phyloP scores from a whole-genome alignment of 1,139 yeast genomes.

The Barnettozyma hawaiiensis region DNA sequence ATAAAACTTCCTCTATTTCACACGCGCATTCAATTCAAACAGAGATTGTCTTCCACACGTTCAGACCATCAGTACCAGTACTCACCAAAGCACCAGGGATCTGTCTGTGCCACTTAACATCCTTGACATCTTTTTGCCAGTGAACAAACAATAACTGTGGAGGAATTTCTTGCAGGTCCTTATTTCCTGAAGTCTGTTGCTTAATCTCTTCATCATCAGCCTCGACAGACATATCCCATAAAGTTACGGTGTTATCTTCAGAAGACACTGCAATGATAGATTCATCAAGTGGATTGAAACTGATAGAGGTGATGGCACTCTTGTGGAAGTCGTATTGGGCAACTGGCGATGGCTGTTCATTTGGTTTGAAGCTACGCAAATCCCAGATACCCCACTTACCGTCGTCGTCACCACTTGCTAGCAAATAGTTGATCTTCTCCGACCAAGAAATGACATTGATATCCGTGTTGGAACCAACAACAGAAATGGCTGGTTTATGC shows the following conservation, averaged over 20 bases:
- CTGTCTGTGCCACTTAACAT: slow-evolving; percentile 96
- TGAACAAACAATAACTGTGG: slow-evolving; percentile 95
- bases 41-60: slow-evolving; percentile 94
- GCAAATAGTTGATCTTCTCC: slow-evolving; percentile 72
- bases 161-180: slow-evolving; percentile 86
- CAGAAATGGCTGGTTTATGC: slow-evolving; percentile 85
- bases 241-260: slow-evolving; percentile 92
- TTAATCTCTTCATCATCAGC: slow-evolving; percentile 94
- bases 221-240: slow-evolving; percentile 96
- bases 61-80: slow-evolving; percentile 93
- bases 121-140: slow-evolving; percentile 97
- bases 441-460: slow-evolving; percentile 97
- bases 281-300: slow-evolving; percentile 93
- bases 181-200: slow-evolving; percentile 60
- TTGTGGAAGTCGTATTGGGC: slow-evolving; percentile 95
- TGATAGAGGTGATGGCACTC: slow-evolving; percentile 85
- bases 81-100: slow-evolving; percentile 93
- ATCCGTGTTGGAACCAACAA: slow-evolving; percentile 77
- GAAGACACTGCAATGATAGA: slow-evolving; percentile 93
- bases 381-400: slow-evolving; percentile 99
- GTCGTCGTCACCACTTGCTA: slow-evolving; percentile 96
- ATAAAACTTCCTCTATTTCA: background rate
- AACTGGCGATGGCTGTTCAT: slow-evolving; percentile 63
- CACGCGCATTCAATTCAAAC: slow-evolving; percentile 44
- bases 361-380: slow-evolving; percentile 71